Percentiles rank a stretch among this genome's conserved stretches.
These are phyloP conservation scores for Nakaseomyces bracarensis DNA, from an alignment of 1,139 yeast genomes.

Conservation along the genomic window DNA sequence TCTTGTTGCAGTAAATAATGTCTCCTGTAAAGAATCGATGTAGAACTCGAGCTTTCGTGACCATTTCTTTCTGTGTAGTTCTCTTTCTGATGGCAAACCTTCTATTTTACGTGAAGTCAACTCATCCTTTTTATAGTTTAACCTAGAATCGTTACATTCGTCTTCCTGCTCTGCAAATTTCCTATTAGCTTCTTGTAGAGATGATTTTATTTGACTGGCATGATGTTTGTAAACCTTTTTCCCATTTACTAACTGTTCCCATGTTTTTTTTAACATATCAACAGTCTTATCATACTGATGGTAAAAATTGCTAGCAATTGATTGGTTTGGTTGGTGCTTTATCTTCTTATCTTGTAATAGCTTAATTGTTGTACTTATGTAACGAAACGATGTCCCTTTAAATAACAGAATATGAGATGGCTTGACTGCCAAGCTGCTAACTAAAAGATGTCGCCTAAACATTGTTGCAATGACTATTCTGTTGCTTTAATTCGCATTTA, in stretches of 20 bases:
- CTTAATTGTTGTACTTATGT: neutral
- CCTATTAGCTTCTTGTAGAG: conserved; percentile 33
- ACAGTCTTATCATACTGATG: neutral
- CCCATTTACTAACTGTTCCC: conserved; percentile 1
- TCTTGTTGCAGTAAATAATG: conserved; percentile 61
- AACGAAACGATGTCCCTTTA: neutral
- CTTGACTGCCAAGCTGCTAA: neutral
- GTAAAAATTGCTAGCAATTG: neutral
- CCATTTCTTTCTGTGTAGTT: conserved; percentile 39
- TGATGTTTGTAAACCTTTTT: conserved; percentile 16
- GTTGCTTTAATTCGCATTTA: neutral
- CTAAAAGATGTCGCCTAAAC: neutral
- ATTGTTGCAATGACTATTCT: neutral
- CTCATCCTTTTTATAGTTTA: conserved; percentile 32
- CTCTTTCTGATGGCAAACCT: conserved; percentile 39
- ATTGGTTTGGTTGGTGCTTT: neutral
- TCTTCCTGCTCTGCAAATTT: conserved; percentile 33
- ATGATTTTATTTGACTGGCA: conserved; percentile 28
- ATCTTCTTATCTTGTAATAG: neutral
- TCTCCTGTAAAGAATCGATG: conserved; percentile 56
- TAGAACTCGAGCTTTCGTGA: conserved; percentile 48
- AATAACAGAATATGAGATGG: neutral
- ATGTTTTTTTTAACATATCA: neutral
- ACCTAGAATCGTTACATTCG: conserved; percentile 24
- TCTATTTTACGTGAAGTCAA: conserved; percentile 25